A percentile compares a stretch with the other conserved stretches of the same genome.
Conservation (phyloP, 225 moss, liverwort and hornwort genomes). For the Marchantia polymorpha region DNA sequence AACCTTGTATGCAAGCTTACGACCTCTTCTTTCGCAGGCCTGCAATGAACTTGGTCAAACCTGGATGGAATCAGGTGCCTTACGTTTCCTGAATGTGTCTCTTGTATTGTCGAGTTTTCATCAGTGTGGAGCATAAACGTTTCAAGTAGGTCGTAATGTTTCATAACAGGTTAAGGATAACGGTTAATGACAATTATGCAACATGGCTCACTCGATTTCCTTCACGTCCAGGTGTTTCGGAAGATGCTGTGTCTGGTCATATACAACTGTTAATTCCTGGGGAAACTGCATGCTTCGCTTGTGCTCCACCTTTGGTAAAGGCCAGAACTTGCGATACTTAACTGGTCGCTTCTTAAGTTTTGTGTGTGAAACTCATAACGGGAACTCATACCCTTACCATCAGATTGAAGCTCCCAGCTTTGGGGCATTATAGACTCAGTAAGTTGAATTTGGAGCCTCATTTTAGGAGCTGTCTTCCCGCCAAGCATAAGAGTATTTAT, state of each 20-base stretch:
- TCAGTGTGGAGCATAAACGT: not conserved
- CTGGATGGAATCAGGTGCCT: constrained; percentile 98
- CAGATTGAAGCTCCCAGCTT: too few species aligned
- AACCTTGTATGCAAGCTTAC: not conserved
- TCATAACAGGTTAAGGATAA: not conserved
- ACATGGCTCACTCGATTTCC: not conserved
- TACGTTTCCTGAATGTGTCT: not conserved
- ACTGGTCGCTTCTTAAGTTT: not conserved
- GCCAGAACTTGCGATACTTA: constrained; percentile 61
- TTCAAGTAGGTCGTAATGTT: not conserved
- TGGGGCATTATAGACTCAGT: too few species aligned
- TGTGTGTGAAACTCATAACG: too few species aligned
- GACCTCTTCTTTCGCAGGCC: constrained; percentile 48
- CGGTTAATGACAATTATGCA: not conserved
- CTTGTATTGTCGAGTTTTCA: not conserved
- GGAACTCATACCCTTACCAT: too few species aligned
- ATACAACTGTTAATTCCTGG: constrained; percentile 94
- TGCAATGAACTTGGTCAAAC: constrained; percentile 96
- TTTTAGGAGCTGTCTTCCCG: too few species aligned
- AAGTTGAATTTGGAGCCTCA: too few species aligned
- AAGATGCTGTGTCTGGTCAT: constrained; percentile 98
- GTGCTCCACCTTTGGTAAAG: constrained; percentile 91
- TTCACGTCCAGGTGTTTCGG: constrained; percentile 74
- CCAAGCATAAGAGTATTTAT: too few species aligned
- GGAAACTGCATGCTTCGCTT: constrained; percentile 98